These are phyloP conservation scores for Solanum pennellii DNA, from an alignment of 257 asterid species.

Conservation along the genomic window DNA sequence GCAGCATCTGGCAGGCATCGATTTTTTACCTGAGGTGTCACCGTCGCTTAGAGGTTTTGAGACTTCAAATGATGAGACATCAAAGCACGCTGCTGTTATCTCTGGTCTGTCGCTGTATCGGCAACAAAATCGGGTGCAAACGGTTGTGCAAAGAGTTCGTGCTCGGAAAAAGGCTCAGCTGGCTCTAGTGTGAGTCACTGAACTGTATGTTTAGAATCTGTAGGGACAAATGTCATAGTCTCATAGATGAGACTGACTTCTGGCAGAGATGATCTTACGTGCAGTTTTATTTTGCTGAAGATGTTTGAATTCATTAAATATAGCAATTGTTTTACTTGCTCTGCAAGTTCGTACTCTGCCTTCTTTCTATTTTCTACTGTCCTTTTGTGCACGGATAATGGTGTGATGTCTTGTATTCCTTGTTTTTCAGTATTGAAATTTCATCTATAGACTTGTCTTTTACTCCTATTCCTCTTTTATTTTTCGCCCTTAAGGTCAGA, in stretches of 20 bases:
- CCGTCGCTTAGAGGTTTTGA: slow-evolving; percentile 51
- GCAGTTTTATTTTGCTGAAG: background rate
- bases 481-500: background rate
- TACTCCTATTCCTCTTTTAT: background rate
- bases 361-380: background rate
- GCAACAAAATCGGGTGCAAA: slow-evolving; percentile 83
- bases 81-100: slow-evolving; percentile 35
- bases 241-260: background rate
- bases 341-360: background rate
- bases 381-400: background rate
- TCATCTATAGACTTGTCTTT: background rate
- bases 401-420: background rate
- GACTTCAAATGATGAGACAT: slow-evolving; percentile 34
- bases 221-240: slow-evolving; percentile 7
- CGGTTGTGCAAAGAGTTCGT: slow-evolving; percentile 85
- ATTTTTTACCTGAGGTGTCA: slow-evolving; percentile 86
- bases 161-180: slow-evolving; percentile 80
- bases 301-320: background rate
- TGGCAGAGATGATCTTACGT: background rate
- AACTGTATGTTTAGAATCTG: slow-evolving; percentile 28
- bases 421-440: background rate
- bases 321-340: background rate
- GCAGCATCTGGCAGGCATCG: slow-evolving; percentile 97
- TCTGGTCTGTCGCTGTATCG: slow-evolving; percentile 77
- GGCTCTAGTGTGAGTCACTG: slow-evolving; percentile 90